These are phyloP conservation scores for Beauveria varroae DNA, from an alignment of 2,329 filamentous ascomycete genomes.

Conservation along the genomic window DNA sequence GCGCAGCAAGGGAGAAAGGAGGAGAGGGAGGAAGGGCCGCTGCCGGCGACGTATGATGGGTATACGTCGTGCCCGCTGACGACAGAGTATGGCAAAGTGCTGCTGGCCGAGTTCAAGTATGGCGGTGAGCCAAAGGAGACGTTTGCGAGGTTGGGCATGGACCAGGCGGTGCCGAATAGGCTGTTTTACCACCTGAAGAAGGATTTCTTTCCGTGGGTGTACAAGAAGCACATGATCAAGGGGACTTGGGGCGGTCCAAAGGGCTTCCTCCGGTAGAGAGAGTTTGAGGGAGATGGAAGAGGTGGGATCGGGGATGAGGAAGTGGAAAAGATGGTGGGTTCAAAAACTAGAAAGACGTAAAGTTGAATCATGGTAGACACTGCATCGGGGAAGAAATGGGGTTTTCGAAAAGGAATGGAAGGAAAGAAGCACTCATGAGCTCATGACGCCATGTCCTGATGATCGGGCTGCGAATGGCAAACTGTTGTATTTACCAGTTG, in stretches of 20 bases:
- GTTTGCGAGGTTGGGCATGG: conserved; percentile 48
- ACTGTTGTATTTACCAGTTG: no score
- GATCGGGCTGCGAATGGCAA: no score
- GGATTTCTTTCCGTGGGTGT: conserved; percentile 62
- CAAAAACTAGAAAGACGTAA: no score
- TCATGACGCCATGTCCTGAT: no score
- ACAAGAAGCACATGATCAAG: conserved; percentile 52
- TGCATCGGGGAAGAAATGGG: no score
- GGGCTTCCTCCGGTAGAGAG: conserved; percentile 28
- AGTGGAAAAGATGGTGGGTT: no score
- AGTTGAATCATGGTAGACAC: no score
- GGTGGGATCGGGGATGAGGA: no score
- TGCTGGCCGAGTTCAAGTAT: conserved; percentile 60
- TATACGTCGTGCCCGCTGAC: conserved; percentile 49
- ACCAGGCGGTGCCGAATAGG: conserved; percentile 47
- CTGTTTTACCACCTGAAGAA: conserved; percentile 58
- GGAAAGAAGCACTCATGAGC: no score
- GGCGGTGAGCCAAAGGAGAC: conserved; percentile 56
- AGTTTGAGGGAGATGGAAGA: no score
- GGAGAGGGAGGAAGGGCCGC: conserved; percentile 23
- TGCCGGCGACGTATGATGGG: conserved; percentile 40
- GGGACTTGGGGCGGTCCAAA: conserved; percentile 55
- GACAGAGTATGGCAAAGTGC: conserved; percentile 53
- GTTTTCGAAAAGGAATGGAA: no score
- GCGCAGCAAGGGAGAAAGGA: no score